Base-by-base conservation (phyloP, 1,284 basidiomycete genomes). In the Austroboletus niveus region DNA sequence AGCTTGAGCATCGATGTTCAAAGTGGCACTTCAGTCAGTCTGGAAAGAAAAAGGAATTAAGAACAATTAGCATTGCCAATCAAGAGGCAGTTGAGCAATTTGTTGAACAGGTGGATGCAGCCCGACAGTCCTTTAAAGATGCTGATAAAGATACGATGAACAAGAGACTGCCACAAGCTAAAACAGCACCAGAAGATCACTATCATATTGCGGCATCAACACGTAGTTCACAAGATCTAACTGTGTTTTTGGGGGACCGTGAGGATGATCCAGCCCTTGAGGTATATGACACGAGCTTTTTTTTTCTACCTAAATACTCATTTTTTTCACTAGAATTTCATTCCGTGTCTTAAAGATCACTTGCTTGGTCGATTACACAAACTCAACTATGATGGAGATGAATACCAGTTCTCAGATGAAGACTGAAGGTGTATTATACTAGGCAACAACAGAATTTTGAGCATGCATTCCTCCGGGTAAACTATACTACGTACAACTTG, bases 401-500 rank as follows among this genome's bases (percentile, higher is more conserved):
- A 62, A 15, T 51, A 64, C 36, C 42, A 62, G 2, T 72, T 69
- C 50, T 54, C 69, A 5, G 54, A 59, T 12, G 53, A 57, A 8
- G 62, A 73, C 39, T 50, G 52, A 17, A 54, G 55, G 14, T 46
- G 32, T 14, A n/a, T 66, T 6, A 14, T 34, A 4, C 4, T 58
- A 15, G 5, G 15, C 2, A 39, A 51, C 9, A 30, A 61, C 32
- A 45, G 50, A 27, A 31, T 8, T 64, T 56, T 38, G 5, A 43
- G 1, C 55, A 57, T 6, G 47, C 53, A 5, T 50, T 53, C 5
- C 1, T 62, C 8, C 27, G 34, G 1, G 39, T 66, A 44, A 66
- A 69, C 31, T 69, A 59, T 39, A 70, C 60, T 1, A 68, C 64
- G 1, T 70, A 71, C 27, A 51, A 71, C 49, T 49, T 69, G 2